Base-by-base conservation (phyloP, 306 rosid species). In the Ormosia semicastrata region DNA sequence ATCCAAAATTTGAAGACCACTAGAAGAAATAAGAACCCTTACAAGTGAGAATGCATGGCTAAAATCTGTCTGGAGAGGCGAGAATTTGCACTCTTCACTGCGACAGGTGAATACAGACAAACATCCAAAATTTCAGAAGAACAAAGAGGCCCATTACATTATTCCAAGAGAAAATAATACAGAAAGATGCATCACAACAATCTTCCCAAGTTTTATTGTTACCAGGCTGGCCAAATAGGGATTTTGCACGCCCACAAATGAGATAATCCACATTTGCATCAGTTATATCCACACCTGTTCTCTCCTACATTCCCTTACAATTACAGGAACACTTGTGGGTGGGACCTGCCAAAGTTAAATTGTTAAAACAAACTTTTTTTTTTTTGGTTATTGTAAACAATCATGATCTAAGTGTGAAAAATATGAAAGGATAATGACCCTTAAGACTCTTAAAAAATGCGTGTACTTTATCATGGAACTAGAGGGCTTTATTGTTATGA, bases 291-390 rank as follows among this genome's bases (percentile, higher is more conserved):
- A 84, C 54, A 78, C 56, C 62, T 78, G 86, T 56, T 84, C 90
- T 87, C 86, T 84, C 59, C 70, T 65, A 69, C 84, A 87, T 65
- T 87, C 88, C 84, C 86, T 76, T 17, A 87, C 88, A 74, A 87
- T 79, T 54, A 87, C 90, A 49, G 88, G 88, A 17, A 87, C 87
- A 82, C 90, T 85, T 62, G 88, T 87, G 8, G 88, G 88, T 40
- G 90, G 90, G 66, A 87, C 82, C 90, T 87, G 83, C 52, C 36
- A 65, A 80, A 52, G 33, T 15, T 8, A 40, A 71, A 60, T 62
- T 60, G 85, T 85, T 54, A 80, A 37, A 13, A 33, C 47, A 36
- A 59, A 3, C 32, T 30, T 17, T 62, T 56, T 4, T 24, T 37
- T 12, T 50, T 71, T 24, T 37, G 3, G 5, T 11, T 34, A 43